Evolutionary conservation across 1,284 basidiomycete species (phyloP).

Genomic region (Schizopora paradoxa): DNA sequence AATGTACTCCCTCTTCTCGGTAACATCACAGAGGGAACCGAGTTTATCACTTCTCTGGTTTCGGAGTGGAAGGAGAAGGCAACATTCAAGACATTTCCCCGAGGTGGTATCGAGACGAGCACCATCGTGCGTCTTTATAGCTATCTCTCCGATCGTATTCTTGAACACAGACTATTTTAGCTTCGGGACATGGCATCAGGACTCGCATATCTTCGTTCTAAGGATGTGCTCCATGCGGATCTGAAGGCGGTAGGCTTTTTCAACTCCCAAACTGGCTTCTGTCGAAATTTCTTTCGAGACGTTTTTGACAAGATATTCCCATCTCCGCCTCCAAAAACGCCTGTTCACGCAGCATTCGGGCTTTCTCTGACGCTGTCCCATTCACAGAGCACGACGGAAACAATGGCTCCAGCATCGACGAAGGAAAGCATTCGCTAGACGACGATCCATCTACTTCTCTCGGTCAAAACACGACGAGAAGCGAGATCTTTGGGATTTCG

Average conservation of each 20-base stretch:
- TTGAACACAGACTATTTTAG: neutral
- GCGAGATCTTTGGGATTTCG: slow-evolving; percentile 8
- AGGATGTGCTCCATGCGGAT: slow-evolving; percentile 4
- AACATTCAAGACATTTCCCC: neutral
- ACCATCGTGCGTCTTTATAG: neutral
- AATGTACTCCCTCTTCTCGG: slow-evolving; percentile 8
- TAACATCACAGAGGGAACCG: neutral
- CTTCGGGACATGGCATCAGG: slow-evolving; percentile 4
- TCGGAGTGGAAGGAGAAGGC: slow-evolving; percentile 8
- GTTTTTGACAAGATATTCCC: slow-evolving; percentile 7
- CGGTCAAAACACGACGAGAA: neutral
- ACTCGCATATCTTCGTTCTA: slow-evolving; percentile 2
- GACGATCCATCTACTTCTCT: neutral
- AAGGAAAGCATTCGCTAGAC: slow-evolving; percentile 7
- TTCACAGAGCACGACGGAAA: neutral
- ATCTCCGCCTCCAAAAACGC: neutral
- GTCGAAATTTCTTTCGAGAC: neutral
- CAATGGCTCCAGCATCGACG: neutral
- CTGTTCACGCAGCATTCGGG: slow-evolving; percentile 5
- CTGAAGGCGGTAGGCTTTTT: slow-evolving; percentile 3
- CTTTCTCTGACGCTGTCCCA: slow-evolving; percentile 1
- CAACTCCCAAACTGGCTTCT: neutral
- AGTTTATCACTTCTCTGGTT: slow-evolving; percentile 1
- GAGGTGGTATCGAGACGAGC: neutral
- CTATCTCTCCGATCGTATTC: neutral